phyloP scores from a whole-genome alignment of 225 moss, liverwort and hornwort species.

The Neckera pumila region DNA sequence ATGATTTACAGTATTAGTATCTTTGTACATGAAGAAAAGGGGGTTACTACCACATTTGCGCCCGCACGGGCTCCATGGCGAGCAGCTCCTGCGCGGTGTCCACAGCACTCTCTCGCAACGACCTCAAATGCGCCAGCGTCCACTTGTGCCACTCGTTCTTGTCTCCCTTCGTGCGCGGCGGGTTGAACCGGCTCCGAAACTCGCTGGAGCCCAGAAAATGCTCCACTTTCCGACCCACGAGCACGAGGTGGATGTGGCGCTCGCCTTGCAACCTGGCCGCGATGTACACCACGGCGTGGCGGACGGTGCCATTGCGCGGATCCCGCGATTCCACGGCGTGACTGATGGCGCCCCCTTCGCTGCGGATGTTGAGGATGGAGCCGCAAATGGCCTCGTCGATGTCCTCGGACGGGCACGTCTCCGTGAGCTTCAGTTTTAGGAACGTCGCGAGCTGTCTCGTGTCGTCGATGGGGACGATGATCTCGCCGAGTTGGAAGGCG shows the following conservation, averaged over 20 bases:
- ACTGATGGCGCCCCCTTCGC: slow-evolving; percentile 12
- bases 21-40: background rate
- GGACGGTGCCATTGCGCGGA: slow-evolving; percentile 12
- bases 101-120: slow-evolving; percentile 30
- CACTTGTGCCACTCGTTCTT: slow-evolving; percentile 46
- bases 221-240: slow-evolving; percentile 49
- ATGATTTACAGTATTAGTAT: background rate
- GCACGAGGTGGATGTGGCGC: slow-evolving; percentile 42
- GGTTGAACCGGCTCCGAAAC: slow-evolving; percentile 36
- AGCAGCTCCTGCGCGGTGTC: slow-evolving; percentile 38
- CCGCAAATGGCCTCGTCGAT: slow-evolving; percentile 33
- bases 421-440: slow-evolving; percentile 27
- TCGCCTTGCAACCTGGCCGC: slow-evolving; percentile 28
- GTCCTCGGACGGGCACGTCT: slow-evolving; percentile 20
- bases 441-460: slow-evolving; percentile 41
- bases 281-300: slow-evolving; percentile 36
- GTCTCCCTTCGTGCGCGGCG: slow-evolving; percentile 23
- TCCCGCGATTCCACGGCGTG: slow-evolving; percentile 37
- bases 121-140: slow-evolving; percentile 32
- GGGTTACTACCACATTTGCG: slow-evolving; percentile 35
- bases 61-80: slow-evolving; percentile 17
- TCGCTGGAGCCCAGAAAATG: slow-evolving; percentile 39
- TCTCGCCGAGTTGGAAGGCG: slow-evolving; percentile 41
- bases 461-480: slow-evolving; percentile 31
- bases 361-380: slow-evolving; percentile 26